Base-by-base conservation (phyloP, 2,329 filamentous ascomycete species). In the Tympanopsis confertula region DNA sequence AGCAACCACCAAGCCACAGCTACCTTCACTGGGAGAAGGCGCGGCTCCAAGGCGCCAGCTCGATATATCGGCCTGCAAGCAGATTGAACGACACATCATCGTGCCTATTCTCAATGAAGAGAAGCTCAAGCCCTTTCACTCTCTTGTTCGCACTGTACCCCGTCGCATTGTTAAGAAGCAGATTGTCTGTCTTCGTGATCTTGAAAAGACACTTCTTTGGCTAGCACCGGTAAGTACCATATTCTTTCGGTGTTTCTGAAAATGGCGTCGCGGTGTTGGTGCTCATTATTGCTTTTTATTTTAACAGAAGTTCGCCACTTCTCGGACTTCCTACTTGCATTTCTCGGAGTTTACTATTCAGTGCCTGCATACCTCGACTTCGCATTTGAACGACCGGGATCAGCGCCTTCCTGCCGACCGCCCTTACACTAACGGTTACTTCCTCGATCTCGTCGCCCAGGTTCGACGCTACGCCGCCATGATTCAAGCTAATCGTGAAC, bases 391-490 rank as follows among this genome's bases (percentile, higher is more conserved):
- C 59, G 72, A 74, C 50, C 66, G 65, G 45, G 75, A 80, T 53
- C 71, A 74, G 55, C 66, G 70, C 47, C 63, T 72, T 49, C 71
- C 73, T 35, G 58, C 68, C 46, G 75, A 80, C 55, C 69, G 70
- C 50, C 73, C 74, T 44, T 80, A 80, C 59, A 76, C 73, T 62
- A 77, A 76, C 64, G 70, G 71, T 46, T 80, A 80, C 58, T 79
- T 80, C 54, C 68, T 79, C 50, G 75, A 80, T 57, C 68, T 80
- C 52, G 66, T 78, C 48, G 71, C 74, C 55, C 74, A 79, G 68
- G 73, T 80, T 45, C 68, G 72, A 49, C 65, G 71, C 54, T 78
- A 78, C 63, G 75, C 74, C 39, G 65, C 66, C 42, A 74, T 78
- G 51, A 67, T 79, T 53, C 66, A 68, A 35, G 66, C 65, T 36